A percentile compares a stretch with the other conserved stretches of the same genome.
Conservation (phyloP, 2,329 filamentous ascomycete genomes). For the Phaeosphaeriaceae sp. region DNA sequence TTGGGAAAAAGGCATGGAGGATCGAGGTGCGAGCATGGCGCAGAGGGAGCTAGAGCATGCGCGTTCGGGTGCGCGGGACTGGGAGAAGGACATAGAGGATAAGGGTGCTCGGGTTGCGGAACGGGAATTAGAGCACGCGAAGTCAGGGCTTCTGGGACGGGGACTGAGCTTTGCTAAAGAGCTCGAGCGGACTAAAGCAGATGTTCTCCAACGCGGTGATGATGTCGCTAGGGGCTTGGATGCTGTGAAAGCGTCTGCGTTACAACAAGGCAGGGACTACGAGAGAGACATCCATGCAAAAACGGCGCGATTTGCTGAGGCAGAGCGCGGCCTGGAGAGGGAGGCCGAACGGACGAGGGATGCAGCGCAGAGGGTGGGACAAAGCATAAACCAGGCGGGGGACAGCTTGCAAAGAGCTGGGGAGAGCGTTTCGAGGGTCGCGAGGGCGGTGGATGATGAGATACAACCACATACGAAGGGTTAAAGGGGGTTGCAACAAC, state of each 20-base stretch:
- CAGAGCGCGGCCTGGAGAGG: slow-evolving; percentile 13
- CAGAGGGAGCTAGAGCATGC: slow-evolving; percentile 10
- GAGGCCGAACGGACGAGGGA: slow-evolving; percentile 11
- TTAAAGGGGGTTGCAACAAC: background rate
- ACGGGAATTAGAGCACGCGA: slow-evolving; percentile 16
- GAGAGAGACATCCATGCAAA: slow-evolving; percentile 12
- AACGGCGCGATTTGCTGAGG: slow-evolving; percentile 8
- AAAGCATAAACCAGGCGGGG: slow-evolving; percentile 13
- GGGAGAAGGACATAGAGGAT: slow-evolving; percentile 16
- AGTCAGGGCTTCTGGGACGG: slow-evolving; percentile 7
- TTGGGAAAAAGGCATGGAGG: slow-evolving; percentile 19
- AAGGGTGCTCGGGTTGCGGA: slow-evolving; percentile 10
- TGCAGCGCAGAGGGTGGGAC: slow-evolving; percentile 9
- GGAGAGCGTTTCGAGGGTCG: slow-evolving; percentile 17
- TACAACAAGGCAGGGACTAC: slow-evolving; percentile 10
- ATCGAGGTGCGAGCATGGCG: slow-evolving; percentile 6
- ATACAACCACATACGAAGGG: slow-evolving; percentile 7
- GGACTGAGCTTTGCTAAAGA: slow-evolving; percentile 9
- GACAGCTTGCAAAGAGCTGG: slow-evolving; percentile 14
- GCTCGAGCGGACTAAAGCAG: slow-evolving; percentile 5
- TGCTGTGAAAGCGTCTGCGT: slow-evolving; percentile 5
- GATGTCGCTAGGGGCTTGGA: slow-evolving; percentile 12
- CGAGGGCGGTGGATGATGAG: slow-evolving; percentile 19
- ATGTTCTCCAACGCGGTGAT: slow-evolving; percentile 7
- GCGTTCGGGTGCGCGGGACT: slow-evolving; percentile 6